Percentiles rank a stretch among this genome's conserved stretches.
Conservation (phyloP, 2,329 filamentous ascomycete species). For the Apiospora phragmitis region DNA sequence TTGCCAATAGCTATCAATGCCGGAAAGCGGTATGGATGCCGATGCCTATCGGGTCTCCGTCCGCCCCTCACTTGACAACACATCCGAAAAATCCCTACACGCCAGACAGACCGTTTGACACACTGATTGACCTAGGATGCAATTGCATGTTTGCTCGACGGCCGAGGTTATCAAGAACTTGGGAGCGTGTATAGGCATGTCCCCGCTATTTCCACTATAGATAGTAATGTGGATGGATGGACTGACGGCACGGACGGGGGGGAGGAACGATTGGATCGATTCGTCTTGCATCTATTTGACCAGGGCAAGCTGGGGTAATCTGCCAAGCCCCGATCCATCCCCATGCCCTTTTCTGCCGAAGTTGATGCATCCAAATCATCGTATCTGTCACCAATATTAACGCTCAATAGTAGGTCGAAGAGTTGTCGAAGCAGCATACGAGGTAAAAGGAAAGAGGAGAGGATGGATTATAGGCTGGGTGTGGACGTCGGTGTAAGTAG, state of each 20-base stretch:
- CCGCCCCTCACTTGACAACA: background rate
- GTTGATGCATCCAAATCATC: background rate
- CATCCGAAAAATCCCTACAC: background rate
- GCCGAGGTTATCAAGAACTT: background rate
- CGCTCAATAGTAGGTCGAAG: background rate
- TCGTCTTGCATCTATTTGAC: background rate
- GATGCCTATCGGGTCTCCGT: background rate
- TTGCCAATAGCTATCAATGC: background rate
- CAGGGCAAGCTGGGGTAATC: background rate
- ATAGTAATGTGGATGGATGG: background rate
- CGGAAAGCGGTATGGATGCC: background rate
- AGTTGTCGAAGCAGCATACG: background rate
- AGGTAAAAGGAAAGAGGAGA: background rate
- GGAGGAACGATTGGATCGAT: background rate
- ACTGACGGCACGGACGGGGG: background rate
- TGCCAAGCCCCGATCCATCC: background rate
- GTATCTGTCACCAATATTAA: background rate
- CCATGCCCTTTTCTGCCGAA: background rate
- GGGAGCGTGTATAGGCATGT: background rate
- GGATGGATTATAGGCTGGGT: constrained; percentile 6
- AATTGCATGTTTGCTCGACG: background rate
- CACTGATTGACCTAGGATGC: background rate
- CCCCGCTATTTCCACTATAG: background rate
- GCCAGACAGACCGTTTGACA: background rate
- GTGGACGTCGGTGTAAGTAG: constrained; percentile 10